Conservation (phyloP, 192 early-diverging fungal species). For the Umbelopsis isabellina region DNA sequence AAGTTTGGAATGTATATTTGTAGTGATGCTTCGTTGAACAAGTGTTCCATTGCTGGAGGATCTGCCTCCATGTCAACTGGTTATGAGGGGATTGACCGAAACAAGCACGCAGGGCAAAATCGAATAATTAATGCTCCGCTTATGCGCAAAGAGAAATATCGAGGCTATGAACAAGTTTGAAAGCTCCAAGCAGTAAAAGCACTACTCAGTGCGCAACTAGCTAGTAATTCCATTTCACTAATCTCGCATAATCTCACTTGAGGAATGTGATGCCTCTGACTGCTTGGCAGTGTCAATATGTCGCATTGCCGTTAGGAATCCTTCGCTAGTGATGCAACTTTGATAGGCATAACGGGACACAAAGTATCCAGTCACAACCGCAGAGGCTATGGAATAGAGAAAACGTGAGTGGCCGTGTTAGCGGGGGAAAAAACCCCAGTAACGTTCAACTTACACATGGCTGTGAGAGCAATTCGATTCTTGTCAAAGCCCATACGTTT, state of each 20-base stretch:
- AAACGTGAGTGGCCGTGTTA: neutral
- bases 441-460: neutral
- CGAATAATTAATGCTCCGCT: neutral
- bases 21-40: slow-evolving; percentile 8
- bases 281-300: neutral
- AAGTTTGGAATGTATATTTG: slow-evolving; percentile 7
- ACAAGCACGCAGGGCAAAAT: neutral
- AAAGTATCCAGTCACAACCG: slow-evolving; percentile 8
- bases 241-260: neutral
- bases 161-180: too few relatives aligned
- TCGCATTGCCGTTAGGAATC: neutral
- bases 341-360: slow-evolving; percentile 9
- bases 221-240: neutral
- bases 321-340: slow-evolving; percentile 7
- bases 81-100: neutral
- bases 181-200: too few relatives aligned
- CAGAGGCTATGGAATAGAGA: neutral
- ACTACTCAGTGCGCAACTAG: neutral
- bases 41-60: slow-evolving; percentile 3
- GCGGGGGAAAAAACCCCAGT: neutral
- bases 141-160: too few relatives aligned
- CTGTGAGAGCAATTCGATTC: neutral
- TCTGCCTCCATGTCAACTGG: neutral
- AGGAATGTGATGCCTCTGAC: neutral
- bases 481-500: neutral